A percentile compares a stretch with the other conserved stretches of the same genome.
These are phyloP conservation scores for Stachybotrys chlorohalonatus DNA, from an alignment of 2,329 filamentous ascomycete species.

Conservation along the genomic window DNA sequence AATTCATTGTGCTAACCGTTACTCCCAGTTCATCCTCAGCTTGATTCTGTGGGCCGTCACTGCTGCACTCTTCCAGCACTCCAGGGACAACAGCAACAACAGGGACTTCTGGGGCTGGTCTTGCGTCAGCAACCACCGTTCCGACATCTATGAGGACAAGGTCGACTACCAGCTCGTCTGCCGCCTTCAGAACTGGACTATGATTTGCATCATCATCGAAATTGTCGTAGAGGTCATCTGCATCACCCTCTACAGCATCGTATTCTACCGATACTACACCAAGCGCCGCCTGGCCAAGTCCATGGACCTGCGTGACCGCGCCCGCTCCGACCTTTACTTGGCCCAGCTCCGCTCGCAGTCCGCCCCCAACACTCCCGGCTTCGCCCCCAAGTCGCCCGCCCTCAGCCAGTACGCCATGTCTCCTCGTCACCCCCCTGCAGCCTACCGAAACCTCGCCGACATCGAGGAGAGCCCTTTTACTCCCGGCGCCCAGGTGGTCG, in stretches of 20 bases:
- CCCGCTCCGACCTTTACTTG: conserved; percentile 90
- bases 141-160: conserved; percentile 67
- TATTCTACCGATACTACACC: conserved; percentile 96
- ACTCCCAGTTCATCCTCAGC: conserved; percentile 65
- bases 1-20: conserved; percentile 2
- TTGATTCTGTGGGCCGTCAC: conserved; percentile 88
- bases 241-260: conserved; percentile 84
- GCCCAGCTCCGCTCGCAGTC: conserved; percentile 77
- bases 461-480: conserved; percentile 42
- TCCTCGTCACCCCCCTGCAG: conserved; percentile 50
- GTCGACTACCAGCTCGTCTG: conserved; percentile 87
- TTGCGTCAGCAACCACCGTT: conserved; percentile 81
- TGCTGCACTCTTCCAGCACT: conserved; percentile 74
- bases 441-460: conserved; percentile 42
- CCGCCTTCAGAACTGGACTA: conserved; percentile 84
- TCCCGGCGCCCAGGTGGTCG: conserved; percentile 40
- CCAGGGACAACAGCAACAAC: conserved; percentile 57
- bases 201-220: conserved; percentile 97
- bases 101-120: conserved; percentile 98
- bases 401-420: conserved; percentile 42
- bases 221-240: conserved; percentile 86
- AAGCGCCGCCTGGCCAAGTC: conserved; percentile 94
- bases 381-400: conserved; percentile 58
- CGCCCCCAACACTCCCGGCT: conserved; percentile 88
- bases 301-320: conserved; percentile 91